Conservation (phyloP, 2,329 filamentous ascomycete species). For the Coniosporium tulheliwenetii region DNA sequence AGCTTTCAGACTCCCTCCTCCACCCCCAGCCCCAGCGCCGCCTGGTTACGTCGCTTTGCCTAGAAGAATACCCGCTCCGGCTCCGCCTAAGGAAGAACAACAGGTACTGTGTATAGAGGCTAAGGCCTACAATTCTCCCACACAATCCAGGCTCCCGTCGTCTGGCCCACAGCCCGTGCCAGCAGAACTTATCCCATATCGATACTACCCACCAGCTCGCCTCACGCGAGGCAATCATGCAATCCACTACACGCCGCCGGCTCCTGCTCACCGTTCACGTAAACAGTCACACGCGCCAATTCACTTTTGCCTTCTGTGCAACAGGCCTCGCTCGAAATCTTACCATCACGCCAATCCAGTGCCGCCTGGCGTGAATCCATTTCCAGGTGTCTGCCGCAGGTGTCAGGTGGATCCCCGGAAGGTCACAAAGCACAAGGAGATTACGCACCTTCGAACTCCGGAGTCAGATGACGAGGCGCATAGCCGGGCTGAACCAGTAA, state of each 20-base stretch:
- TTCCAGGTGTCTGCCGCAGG: conserved; percentile 16
- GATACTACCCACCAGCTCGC: background rate
- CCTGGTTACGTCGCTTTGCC: background rate
- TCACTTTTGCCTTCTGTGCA: conserved; percentile 17
- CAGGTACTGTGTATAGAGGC: background rate
- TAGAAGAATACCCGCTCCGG: background rate
- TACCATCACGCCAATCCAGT: conserved; percentile 18
- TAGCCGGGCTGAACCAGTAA: background rate
- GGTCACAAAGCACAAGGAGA: background rate
- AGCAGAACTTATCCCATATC: background rate
- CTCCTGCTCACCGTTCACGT: no score
- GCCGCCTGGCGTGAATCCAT: conserved; percentile 12
- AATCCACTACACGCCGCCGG: conserved; percentile 5
- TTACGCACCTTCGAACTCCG: background rate
- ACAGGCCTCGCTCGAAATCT: conserved; percentile 14
- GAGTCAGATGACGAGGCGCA: background rate
- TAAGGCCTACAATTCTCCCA: no score
- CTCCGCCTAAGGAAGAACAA: background rate
- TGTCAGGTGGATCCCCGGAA: conserved; percentile 4
- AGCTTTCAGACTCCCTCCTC: no score
- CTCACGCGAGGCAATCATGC: background rate
- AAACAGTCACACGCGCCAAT: no score
- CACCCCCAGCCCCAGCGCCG: background rate
- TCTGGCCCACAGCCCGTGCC: background rate
- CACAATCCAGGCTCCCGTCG: no score